Evolutionary conservation across 2,329 filamentous ascomycete species (phyloP).

Genomic region (Seiridium unicorne): DNA sequence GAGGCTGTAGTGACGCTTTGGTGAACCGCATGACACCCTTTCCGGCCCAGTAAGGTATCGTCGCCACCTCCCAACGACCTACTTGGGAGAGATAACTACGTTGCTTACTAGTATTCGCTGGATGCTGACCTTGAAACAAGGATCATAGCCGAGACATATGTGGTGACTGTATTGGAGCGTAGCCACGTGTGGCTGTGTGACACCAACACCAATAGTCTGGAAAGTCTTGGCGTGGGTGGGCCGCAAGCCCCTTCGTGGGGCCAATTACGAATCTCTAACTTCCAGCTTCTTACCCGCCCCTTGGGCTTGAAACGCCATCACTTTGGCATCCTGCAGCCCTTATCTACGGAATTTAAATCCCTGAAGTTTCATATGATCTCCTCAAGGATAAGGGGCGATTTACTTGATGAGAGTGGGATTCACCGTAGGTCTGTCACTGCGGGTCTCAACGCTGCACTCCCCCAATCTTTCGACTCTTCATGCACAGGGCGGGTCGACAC

Average conservation of each 20-base stretch:
- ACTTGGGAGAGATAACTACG: too few species aligned
- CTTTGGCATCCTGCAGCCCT: background rate
- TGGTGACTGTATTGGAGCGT: too few species aligned
- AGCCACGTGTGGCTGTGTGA: too few species aligned
- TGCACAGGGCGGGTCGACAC: background rate
- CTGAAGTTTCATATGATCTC: conserved; percentile 2
- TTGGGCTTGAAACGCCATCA: conserved; percentile 1
- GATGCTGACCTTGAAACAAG: too few species aligned
- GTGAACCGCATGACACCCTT: background rate
- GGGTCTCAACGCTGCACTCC: background rate
- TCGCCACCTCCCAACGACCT: too few species aligned
- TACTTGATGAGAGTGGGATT: background rate
- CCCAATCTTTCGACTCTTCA: background rate
- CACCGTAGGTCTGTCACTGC: background rate
- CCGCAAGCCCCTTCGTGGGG: background rate
- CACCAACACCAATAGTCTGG: too few species aligned
- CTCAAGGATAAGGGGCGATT: background rate
- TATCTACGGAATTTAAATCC: background rate
- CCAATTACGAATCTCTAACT: background rate
- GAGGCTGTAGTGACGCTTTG: background rate
- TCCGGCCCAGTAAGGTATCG: too few species aligned
- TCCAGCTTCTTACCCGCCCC: background rate
- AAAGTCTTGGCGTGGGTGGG: background rate
- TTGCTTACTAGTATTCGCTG: too few species aligned
- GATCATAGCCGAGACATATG: too few species aligned